A percentile compares a stretch with the other conserved stretches of the same genome.
phyloP scores from a whole-genome alignment of 2,329 filamentous ascomycete genomes.

The Dothidotthia symphoricarpi region DNA sequence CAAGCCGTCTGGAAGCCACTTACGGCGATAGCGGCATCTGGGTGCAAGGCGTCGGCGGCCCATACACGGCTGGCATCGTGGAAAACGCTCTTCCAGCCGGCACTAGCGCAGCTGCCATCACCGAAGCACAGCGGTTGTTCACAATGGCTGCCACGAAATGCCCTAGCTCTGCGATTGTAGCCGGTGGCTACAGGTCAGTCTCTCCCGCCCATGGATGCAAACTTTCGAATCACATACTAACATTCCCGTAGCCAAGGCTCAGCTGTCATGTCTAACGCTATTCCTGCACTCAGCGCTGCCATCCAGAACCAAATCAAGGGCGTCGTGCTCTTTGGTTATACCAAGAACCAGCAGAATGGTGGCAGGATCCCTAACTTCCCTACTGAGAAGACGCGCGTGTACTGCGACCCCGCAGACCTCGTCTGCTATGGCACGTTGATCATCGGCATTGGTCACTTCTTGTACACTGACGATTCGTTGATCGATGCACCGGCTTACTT shows the following conservation, averaged over 20 bases:
- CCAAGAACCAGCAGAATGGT: slow-evolving; percentile 36
- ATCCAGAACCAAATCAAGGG: slow-evolving; percentile 35
- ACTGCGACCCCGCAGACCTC: slow-evolving; percentile 32
- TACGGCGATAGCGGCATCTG: slow-evolving; percentile 14
- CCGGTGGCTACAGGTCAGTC: slow-evolving; percentile 36
- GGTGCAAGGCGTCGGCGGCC: slow-evolving; percentile 28
- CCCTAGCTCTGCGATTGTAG: slow-evolving; percentile 38
- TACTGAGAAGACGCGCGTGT: slow-evolving; percentile 29
- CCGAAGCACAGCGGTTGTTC: slow-evolving; percentile 34
- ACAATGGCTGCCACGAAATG: slow-evolving; percentile 38
- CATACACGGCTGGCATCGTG: slow-evolving; percentile 35
- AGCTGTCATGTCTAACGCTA: slow-evolving; percentile 35
- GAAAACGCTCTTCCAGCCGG: slow-evolving; percentile 35
- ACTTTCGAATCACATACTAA: not conserved
- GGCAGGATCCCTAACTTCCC: slow-evolving; percentile 38
- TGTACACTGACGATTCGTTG: slow-evolving; percentile 26
- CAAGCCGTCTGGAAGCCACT: slow-evolving; percentile 11
- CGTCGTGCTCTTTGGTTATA: slow-evolving; percentile 41
- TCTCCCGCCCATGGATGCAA: not conserved
- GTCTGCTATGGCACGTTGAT: slow-evolving; percentile 35
- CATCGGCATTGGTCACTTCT: slow-evolving; percentile 31
- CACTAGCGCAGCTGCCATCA: slow-evolving; percentile 31
- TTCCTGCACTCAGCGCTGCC: slow-evolving; percentile 23
- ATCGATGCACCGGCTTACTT: slow-evolving; percentile 22
- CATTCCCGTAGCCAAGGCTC: slow-evolving; percentile 32